Percentiles rank a stretch among this genome's conserved stretches.
Conservation (phyloP, 1,284 basidiomycete genomes). For the Trametes pubescens region DNA sequence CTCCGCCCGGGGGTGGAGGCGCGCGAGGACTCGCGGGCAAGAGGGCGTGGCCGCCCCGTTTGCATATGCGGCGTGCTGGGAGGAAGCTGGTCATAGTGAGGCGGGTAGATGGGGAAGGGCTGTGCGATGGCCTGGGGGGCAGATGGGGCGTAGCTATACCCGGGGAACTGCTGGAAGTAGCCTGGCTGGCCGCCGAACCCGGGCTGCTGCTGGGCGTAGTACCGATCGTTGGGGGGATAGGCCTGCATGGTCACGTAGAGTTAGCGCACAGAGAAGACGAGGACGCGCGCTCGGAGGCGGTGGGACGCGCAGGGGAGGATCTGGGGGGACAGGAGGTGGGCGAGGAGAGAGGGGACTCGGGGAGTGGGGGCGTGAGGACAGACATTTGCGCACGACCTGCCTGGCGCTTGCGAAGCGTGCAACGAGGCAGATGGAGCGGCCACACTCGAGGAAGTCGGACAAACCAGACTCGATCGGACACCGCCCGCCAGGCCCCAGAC, state of each 20-base stretch:
- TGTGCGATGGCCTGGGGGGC: constrained; percentile 27
- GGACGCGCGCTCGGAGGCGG: neutral
- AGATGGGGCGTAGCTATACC: constrained; percentile 32
- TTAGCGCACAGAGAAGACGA: constrained; percentile 17
- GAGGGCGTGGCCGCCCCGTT: constrained; percentile 29
- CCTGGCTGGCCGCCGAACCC: constrained; percentile 27
- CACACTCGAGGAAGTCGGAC: neutral
- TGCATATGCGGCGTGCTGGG: constrained; percentile 29
- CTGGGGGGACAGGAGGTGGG: neutral
- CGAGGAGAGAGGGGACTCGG: constrained; percentile 1
- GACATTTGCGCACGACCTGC: constrained; percentile 15
- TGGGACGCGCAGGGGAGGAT: neutral
- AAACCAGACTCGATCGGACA: constrained; percentile 12
- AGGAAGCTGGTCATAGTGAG: constrained; percentile 24
- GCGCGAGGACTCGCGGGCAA: constrained; percentile 34
- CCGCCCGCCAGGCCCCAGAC: neutral
- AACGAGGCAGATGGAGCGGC: constrained; percentile 30
- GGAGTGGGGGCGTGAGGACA: constrained; percentile 16
- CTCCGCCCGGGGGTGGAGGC: constrained; percentile 31
- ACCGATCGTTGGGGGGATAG: constrained; percentile 31
- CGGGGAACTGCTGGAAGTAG: constrained; percentile 33
- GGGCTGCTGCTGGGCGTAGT: constrained; percentile 33
- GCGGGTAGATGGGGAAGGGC: constrained; percentile 33
- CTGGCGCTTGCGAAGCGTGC: constrained; percentile 32
- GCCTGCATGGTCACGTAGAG: constrained; percentile 37